Evolutionary conservation across 805 yeast species (phyloP).

Genomic region (Candida krabiensis): DNA sequence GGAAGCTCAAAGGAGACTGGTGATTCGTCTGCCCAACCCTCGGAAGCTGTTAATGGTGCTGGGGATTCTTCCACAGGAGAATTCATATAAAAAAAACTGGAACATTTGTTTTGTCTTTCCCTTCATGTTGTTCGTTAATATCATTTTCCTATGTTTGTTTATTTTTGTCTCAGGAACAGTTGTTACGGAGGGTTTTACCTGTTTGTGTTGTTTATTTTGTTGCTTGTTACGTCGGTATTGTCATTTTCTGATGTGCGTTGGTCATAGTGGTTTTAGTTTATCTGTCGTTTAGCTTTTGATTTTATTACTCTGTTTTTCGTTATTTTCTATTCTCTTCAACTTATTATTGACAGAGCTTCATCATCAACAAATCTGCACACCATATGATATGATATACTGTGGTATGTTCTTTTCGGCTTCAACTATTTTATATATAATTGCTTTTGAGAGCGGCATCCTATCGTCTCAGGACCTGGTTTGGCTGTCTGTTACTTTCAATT

Average conservation of each 20-base stretch:
- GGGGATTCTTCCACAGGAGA: constrained; percentile 7
- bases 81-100: constrained; percentile 5
- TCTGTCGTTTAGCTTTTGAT: neutral
- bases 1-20: constrained; percentile 5
- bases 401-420: too few relatives aligned
- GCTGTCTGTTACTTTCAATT: too few relatives aligned
- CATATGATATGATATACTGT: too few relatives aligned
- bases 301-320: too few relatives aligned
- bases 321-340: too few relatives aligned
- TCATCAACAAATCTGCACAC: too few relatives aligned
- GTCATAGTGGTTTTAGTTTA: neutral
- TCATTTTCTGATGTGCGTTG: neutral
- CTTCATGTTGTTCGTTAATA: constrained; percentile 4
- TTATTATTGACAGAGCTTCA: too few relatives aligned
- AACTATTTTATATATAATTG: too few relatives aligned
- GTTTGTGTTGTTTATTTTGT: too few relatives aligned
- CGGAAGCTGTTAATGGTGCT: constrained; percentile 1
- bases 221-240: neutral
- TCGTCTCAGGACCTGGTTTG: too few relatives aligned
- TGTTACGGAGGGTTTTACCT: neutral
- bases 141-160: neutral
- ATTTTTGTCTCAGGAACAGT: neutral
- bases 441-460: too few relatives aligned
- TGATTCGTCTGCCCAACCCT: constrained; percentile 1
- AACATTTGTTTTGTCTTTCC: neutral